Conservation (phyloP, 306 rosid species). For the Quercus alba region DNA sequence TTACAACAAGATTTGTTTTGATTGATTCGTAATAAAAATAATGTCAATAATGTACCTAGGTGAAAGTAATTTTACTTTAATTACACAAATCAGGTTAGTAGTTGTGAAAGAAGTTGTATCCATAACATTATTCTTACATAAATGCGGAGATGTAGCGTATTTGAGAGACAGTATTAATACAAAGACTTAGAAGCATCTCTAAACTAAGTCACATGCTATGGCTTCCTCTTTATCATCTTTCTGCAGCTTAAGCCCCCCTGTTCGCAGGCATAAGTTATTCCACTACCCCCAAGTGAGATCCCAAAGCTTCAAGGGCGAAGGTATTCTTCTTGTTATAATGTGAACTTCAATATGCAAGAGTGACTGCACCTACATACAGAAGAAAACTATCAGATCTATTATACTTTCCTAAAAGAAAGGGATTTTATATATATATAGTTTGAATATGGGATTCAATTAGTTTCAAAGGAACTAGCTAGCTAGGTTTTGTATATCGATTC, state of each 20-base stretch:
- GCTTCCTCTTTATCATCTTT: constrained; percentile 26
- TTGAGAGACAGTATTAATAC: constrained; percentile 3
- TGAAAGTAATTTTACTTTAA: too few relatives aligned
- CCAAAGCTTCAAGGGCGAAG: constrained; percentile 33
- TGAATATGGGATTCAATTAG: too few relatives aligned
- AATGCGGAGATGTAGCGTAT: too few relatives aligned
- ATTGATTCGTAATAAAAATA: too few relatives aligned
- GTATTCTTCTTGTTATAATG: constrained; percentile 14
- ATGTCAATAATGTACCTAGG: too few relatives aligned
- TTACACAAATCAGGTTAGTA: too few relatives aligned
- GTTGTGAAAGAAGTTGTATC: too few relatives aligned
- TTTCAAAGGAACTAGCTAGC: too few relatives aligned
- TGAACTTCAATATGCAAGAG: not conserved
- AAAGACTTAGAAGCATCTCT: not conserved
- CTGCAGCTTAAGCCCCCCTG: constrained; percentile 23
- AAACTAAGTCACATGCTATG: constrained; percentile 4
- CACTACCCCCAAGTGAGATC: constrained; percentile 32
- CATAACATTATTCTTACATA: too few relatives aligned
- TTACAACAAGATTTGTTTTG: too few relatives aligned
- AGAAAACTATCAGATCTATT: not conserved
- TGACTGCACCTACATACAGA: not conserved
- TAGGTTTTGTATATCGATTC: not conserved
- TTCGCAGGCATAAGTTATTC: constrained; percentile 20
- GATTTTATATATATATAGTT: too few relatives aligned
- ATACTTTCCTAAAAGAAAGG: not conserved